Evolutionary conservation across 768 basidiomycete genomes (phyloP).

Genomic region (Agaricus bisporus): DNA sequence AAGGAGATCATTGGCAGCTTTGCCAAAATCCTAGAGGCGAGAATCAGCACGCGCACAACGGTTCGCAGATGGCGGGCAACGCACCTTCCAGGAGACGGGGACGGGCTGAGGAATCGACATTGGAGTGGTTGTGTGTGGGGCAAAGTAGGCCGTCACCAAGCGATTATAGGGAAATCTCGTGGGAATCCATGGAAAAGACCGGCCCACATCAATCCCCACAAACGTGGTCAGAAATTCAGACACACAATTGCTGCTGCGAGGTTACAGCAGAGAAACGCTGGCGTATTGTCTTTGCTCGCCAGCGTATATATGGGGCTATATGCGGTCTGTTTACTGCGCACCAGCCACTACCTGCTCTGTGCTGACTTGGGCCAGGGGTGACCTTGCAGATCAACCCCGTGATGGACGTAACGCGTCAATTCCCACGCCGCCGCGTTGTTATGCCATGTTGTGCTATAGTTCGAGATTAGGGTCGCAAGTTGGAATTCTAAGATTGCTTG

Average conservation of each 20-base stretch:
- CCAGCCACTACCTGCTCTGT: no score
- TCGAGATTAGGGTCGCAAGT: conserved; percentile 22
- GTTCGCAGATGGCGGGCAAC: conserved; percentile 12
- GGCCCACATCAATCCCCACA: conserved; percentile 2
- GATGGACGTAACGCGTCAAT: conserved; percentile 18
- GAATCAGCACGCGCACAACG: background rate
- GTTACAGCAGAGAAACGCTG: no score
- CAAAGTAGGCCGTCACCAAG: conserved; percentile 4
- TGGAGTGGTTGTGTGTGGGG: conserved; percentile 14
- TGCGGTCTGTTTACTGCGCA: no score
- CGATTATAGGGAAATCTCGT: conserved; percentile 14
- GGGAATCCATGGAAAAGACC: conserved; percentile 15
- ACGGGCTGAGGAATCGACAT: conserved; percentile 96
- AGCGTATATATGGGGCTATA: no score
- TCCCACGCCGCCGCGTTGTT: conserved; percentile 35
- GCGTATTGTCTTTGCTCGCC: no score
- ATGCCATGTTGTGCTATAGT: conserved; percentile 32
- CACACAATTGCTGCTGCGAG: no score
- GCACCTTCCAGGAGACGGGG: conserved; percentile 94
- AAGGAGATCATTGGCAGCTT: conserved; percentile 94
- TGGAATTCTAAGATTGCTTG: conserved; percentile 14
- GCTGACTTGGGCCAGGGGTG: no score
- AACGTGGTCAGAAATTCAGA: background rate
- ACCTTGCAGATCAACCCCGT: conserved; percentile 1
- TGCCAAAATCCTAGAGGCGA: conserved; percentile 80